phyloP scores from a whole-genome alignment of 805 yeast species.

The Nakazawaea ernobii region DNA sequence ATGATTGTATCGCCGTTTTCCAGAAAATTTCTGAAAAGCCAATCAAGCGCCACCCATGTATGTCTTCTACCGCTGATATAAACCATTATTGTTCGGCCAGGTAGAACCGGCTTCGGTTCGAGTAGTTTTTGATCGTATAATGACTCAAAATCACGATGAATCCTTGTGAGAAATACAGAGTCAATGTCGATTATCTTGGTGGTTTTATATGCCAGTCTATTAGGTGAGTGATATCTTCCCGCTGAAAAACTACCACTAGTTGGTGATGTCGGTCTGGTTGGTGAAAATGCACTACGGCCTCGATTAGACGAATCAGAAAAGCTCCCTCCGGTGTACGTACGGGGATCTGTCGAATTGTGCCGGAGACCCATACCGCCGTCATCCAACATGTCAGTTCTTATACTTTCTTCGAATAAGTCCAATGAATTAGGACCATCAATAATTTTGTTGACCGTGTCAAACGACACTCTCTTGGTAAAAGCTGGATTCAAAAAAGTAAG shows the following conservation, averaged over 20 bases:
- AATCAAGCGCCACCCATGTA: conserved; percentile 81
- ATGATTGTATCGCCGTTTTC: conserved; percentile 65
- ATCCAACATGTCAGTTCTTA: conserved; percentile 3
- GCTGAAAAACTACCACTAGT: neutral
- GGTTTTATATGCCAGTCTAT: conserved; percentile 22
- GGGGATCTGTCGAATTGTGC: conserved; percentile 4
- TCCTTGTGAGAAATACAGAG: conserved; percentile 37
- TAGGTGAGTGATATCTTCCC: conserved; percentile 4
- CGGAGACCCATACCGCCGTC: conserved; percentile 11
- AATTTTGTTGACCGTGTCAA: conserved; percentile 8
- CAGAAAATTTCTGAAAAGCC: conserved; percentile 49
- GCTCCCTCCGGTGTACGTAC: conserved; percentile 1
- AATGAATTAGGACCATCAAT: neutral
- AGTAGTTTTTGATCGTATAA: conserved; percentile 33
- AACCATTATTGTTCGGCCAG: conserved; percentile 51
- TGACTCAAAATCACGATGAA: conserved; percentile 41
- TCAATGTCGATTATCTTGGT: conserved; percentile 33
- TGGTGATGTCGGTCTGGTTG: neutral
- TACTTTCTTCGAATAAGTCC: neutral
- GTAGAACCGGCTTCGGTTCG: conserved; percentile 34
- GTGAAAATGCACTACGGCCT: neutral
- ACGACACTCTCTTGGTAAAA: conserved; percentile 8
- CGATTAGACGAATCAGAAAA: neutral
- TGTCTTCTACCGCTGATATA: conserved; percentile 68
- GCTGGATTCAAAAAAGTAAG: conserved; percentile 3